Evolutionary conservation across 2,329 filamentous ascomycete species (phyloP), one percentile per base, ranked within the genome.

Genomic region (Phaeomoniella chlamydospora): DNA sequence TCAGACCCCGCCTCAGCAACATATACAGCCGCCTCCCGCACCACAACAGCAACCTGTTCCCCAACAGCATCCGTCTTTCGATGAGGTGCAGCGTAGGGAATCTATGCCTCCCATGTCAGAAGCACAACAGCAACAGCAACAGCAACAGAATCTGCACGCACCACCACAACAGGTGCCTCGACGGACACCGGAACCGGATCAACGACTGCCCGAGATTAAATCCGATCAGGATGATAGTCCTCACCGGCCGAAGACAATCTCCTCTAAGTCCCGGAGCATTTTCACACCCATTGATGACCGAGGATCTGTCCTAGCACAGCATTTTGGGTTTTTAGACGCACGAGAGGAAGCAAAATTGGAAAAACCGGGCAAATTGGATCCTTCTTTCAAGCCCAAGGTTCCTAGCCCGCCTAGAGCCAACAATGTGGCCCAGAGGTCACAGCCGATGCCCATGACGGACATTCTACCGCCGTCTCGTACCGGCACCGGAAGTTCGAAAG

Each of bases 201-300:
- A 51, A 42, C 46, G 46, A 16, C 43, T 41, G 30, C 39, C 48
- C 5, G 52, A 56, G 18, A 55, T 67, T 37, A 68, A 68, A 43
- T 60, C 58, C 5, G 67, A 62, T 45, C 22, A 26, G 22, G 49
- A 68, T 30, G 31, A 32, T 10, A 43, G 74, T n/a, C 60, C 63
- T 38, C 54, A 61, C 6, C 58, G 63, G 43, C 77, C 80, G 2
- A 81, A 79, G 49, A 77, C 82, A 4, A 47, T 72, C 3, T 65
- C 68, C 5, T 59, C 68, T 19, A 87, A 87, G 54, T 79, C 80
- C 15, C 80, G 87, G 53, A 94, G 87, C 55, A 96, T 98, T 40
- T 96, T 96, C 53, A 98, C 90, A 0, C 90, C 90, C 0, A 93
- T 98, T 43, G 90, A 96, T 49, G 87, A 94, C 53, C 86, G 81